Evolutionary conservation across 2,329 filamentous ascomycete genomes (phyloP).

Genomic region (Fusarium solani-melongenae): DNA sequence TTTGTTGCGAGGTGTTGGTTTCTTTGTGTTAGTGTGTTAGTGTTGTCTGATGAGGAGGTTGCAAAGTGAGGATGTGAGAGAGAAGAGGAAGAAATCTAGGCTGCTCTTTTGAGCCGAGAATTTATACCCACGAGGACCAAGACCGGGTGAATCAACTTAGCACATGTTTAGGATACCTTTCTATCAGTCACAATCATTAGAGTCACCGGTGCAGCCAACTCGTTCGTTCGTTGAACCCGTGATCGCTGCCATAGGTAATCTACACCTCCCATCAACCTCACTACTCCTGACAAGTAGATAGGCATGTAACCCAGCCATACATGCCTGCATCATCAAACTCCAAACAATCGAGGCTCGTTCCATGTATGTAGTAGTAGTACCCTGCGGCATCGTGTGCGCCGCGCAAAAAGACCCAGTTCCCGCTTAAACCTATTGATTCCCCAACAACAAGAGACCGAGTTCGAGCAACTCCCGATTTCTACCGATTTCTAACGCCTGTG

Average conservation of each 20-base stretch:
- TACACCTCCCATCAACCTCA: neutral
- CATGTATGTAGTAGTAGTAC: slow-evolving; percentile 5
- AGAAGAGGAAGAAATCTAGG: neutral
- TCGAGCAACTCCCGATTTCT: slow-evolving; percentile 25
- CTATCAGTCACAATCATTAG: neutral
- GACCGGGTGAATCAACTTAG: neutral
- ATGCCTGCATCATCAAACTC: neutral
- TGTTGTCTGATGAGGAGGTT: neutral
- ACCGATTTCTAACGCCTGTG: slow-evolving; percentile 33
- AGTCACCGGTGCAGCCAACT: neutral
- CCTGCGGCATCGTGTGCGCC: neutral
- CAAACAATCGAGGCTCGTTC: neutral
- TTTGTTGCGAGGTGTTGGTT: neutral
- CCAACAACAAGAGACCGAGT: neutral
- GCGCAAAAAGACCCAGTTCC: slow-evolving; percentile 1
- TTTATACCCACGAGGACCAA: neutral
- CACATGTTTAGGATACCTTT: neutral
- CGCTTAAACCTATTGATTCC: slow-evolving; percentile 10
- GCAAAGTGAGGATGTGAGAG: neutral
- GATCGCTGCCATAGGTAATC: neutral
- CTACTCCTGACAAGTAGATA: neutral
- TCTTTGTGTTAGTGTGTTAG: neutral
- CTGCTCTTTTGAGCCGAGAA: neutral
- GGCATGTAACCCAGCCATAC: neutral
- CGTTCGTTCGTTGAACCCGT: neutral